These are phyloP conservation scores for Fusarium nanum DNA, from an alignment of 2,329 filamentous ascomycete species.

Conservation along the genomic window DNA sequence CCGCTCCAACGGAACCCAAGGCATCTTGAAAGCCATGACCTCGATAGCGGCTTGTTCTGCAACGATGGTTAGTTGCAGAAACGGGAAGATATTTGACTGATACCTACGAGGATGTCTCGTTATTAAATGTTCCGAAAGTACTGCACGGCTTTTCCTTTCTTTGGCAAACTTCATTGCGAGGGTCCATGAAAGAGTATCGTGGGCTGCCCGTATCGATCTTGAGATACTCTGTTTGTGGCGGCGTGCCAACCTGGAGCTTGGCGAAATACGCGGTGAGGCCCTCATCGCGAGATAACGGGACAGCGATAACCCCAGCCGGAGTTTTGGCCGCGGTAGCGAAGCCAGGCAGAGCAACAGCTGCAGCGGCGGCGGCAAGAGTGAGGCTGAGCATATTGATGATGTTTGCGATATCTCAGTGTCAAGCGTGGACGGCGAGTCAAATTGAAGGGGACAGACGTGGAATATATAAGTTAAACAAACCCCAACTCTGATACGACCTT, in stretches of 20 bases:
- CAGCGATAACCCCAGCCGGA: neutral
- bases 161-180: neutral
- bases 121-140: neutral
- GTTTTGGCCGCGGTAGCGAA: neutral
- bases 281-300: constrained; percentile 7
- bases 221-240: constrained; percentile 5
- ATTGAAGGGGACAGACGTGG: neutral
- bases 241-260: constrained; percentile 2
- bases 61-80: rapidly evolving
- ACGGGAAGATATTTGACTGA: rapidly evolving
- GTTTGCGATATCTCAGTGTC: too few relatives aligned
- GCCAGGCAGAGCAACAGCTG: rapidly evolving
- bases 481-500: neutral
- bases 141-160: neutral
- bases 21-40: neutral
- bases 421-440: neutral
- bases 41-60: neutral
- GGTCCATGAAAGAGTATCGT: constrained; percentile 8
- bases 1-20: neutral
- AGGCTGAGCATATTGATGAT: neutral
- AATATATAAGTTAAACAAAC: neutral
- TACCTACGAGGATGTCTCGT: neutral
- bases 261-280: constrained; percentile 9
- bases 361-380: neutral
- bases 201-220: constrained; percentile 14